Percentiles rank a stretch among this genome's conserved stretches.
Evolutionary conservation across 306 rosid genomes (phyloP).

Genomic region (Herpetospermum pedunculosum): DNA sequence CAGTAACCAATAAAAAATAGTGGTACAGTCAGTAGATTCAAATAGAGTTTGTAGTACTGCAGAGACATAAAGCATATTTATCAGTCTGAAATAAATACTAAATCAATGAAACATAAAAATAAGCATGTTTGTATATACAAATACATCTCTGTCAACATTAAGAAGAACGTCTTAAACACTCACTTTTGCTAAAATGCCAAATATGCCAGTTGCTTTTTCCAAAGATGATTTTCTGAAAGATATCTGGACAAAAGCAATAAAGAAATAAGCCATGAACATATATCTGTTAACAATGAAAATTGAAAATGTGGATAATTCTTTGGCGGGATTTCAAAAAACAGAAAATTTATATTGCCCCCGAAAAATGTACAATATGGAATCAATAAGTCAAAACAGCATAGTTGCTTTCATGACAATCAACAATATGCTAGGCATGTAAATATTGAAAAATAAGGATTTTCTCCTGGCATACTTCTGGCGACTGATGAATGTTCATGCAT

Average conservation of each 20-base stretch:
- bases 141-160: background rate
- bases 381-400: background rate
- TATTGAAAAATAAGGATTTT: background rate
- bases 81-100: background rate
- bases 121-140: background rate
- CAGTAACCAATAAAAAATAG: slow-evolving; percentile 29
- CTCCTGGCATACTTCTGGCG: background rate
- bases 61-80: slow-evolving; percentile 9
- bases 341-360: background rate
- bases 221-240: slow-evolving; percentile 38
- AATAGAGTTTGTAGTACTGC: slow-evolving; percentile 61
- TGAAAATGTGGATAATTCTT: background rate
- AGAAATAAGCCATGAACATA: background rate
- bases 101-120: background rate
- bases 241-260: slow-evolving; percentile 24
- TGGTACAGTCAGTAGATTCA: slow-evolving; percentile 56
- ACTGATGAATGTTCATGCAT: background rate
- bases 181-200: slow-evolving; percentile 43
- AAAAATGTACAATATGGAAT: background rate
- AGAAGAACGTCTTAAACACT: slow-evolving; percentile 26
- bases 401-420: background rate
- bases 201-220: slow-evolving; percentile 23
- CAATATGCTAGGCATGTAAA: slow-evolving; percentile 3
- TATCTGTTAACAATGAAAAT: background rate
- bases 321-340: background rate